phyloP scores from a whole-genome alignment of 2,329 filamentous ascomycete species.

The Penicillium rolfsii region DNA sequence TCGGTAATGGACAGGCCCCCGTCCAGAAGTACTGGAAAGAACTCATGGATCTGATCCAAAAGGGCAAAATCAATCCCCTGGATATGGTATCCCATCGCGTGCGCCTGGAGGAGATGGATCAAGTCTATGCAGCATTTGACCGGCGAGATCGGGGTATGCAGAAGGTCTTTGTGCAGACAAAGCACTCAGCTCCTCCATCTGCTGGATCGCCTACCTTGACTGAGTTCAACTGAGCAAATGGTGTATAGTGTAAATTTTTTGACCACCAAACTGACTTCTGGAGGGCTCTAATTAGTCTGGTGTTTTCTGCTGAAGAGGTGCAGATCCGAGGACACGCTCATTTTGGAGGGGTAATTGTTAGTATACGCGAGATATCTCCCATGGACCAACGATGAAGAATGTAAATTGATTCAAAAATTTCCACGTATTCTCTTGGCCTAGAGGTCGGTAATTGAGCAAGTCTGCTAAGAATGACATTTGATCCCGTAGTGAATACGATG shows the following conservation, averaged over 20 bases:
- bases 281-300: neutral
- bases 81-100: conserved; percentile 81
- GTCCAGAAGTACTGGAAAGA: conserved; percentile 83
- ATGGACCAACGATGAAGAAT: neutral
- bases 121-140: conserved; percentile 67
- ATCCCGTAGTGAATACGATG: neutral
- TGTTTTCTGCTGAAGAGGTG: neutral
- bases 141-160: conserved; percentile 66
- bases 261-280: neutral
- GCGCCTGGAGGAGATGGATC: conserved; percentile 70
- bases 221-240: conserved; percentile 26
- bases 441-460: neutral
- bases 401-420: neutral
- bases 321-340: neutral
- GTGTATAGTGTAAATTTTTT: neutral
- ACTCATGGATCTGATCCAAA: conserved; percentile 64
- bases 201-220: conserved; percentile 57
- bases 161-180: conserved; percentile 73
- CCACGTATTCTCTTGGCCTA: neutral
- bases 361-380: too few relatives aligned
- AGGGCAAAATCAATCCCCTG: conserved; percentile 65
- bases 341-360: neutral
- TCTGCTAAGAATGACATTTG: neutral
- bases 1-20: conserved; percentile 68
- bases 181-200: conserved; percentile 57